Percentiles rank a stretch among this genome's conserved stretches.
These are phyloP conservation scores for Musa balbisiana DNA, from an alignment of 202 grass and related monocot genomes.

Conservation along the genomic window DNA sequence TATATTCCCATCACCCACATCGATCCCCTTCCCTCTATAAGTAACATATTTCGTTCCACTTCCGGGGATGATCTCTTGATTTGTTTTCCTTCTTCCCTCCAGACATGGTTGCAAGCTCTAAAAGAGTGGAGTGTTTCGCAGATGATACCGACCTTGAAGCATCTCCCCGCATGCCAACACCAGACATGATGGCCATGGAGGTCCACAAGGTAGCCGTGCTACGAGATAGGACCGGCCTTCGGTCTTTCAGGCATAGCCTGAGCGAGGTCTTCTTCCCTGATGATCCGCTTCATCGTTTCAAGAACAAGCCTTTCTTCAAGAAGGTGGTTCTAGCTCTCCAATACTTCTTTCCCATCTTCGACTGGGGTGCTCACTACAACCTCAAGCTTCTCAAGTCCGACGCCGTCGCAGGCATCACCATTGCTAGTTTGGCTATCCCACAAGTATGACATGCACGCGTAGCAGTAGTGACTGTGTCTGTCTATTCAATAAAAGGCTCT, in stretches of 20 bases:
- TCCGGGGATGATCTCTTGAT: neutral
- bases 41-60: no score
- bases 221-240: conserved; percentile 29
- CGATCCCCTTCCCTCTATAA: no score
- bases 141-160: conserved; percentile 29
- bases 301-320: conserved; percentile 60
- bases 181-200: conserved; percentile 21
- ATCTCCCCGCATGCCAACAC: neutral
- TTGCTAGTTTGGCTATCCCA: conserved; percentile 97
- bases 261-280: conserved; percentile 97
- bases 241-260: conserved; percentile 48
- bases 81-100: neutral
- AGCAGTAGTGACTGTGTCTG: neutral
- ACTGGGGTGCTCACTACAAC: conserved; percentile 78
- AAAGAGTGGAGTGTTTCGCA: conserved; percentile 27
- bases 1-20: no score
- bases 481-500: neutral
- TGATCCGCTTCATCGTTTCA: conserved; percentile 85
- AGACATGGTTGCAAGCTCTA: conserved; percentile 27
- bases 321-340: conserved; percentile 65
- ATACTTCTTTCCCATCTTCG: conserved; percentile 94
- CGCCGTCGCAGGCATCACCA: conserved; percentile 83
- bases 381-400: conserved; percentile 84
- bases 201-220: conserved; percentile 69
- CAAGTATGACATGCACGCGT: conserved; percentile 36